Evolutionary conservation across 2,329 filamentous ascomycete genomes (phyloP), one percentile per base, ranked within the genome.

Genomic region (Clarireedia homoeocarpa): DNA sequence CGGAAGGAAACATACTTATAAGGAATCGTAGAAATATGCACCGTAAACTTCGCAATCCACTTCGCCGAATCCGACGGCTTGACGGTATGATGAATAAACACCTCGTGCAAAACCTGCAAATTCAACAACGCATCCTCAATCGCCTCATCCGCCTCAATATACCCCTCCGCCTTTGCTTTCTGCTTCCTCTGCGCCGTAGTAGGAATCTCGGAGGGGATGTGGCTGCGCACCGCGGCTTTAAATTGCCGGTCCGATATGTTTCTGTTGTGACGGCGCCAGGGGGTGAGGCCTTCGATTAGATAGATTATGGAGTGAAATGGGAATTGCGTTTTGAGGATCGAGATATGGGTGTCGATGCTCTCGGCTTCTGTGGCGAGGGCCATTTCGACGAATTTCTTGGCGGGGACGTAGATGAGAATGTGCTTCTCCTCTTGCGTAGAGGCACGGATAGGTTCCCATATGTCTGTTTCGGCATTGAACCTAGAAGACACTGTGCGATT

Each of bases 1-100:
- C 2, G 42, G n/a, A 45, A 2, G n/a, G 46, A 5, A 6, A 58
- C 63, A 51, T 74, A 79, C 61, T 82, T 81, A 69, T 91, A 91
- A 0, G 87, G 88, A 23, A 87, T 82, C 1, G 84, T 88, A 6
- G 86, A 87, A 49, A 92, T 84, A 67, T 92, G 85, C 65, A 91
- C 85, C 0, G 89, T 92, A 64, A 91, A 89, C 36, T 80, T 75
- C 30, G 78, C 74, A 30, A 91, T 82, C 85, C 87, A 89, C 62
- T 85, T 79, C 2, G 86, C 85, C 1, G 86, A 88, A 64, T 90
- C 85, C 0, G 80, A 66, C 0, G 78, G 65, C 2, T 73, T 71
- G 14, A 70, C 71, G 1, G 85, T 88, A 67, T 92, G 86, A 67
- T 91, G 86, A 46, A 91, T 82, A 4, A 89, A 72, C 23, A 80